Base-by-base conservation (phyloP, 1,284 basidiomycete species). In the Bondarzewia mesenterica region DNA sequence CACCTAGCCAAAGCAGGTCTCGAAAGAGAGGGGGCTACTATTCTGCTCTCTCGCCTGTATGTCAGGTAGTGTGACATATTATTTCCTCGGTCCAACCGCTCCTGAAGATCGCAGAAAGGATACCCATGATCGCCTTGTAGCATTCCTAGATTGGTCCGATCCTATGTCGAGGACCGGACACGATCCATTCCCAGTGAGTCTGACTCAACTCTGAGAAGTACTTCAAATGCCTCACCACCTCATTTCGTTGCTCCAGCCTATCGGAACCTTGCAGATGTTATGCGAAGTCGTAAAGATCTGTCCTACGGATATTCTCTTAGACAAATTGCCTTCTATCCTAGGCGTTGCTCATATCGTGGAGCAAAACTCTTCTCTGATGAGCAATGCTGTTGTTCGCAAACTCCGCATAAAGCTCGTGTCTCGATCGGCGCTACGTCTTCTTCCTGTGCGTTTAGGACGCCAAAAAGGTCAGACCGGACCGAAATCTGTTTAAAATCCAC, bases 1-100 rank as follows among this genome's bases (percentile, higher is more conserved):
- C 79, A 84, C 52, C 68, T 95, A 4, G 62, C 65, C 6, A 78
- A 75, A 32, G 79, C 90, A 10, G 92, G 92, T 3, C 69, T 93
- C 44, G 92, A 93, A 59, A 73, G 90, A 20, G 87, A 93, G 52
- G 83, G 78, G n/a, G 87, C 82, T 49, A 82, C 78, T 6, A 63
- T 80, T 26, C 63, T 93, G 38, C 71, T 95, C 7, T 82, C 89
- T 4, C 74, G 80, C 37, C 67, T 92, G 10, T 93, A 89, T 56
- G 80, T 78, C 64, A 83, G 90, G 89, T 89, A 61, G 29, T n/a
- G 16, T 32, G 69, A 39, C 6, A 44, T 15, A 15, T 41, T 18
- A 39, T 12, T 46, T 22, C 5, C 25, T 43, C 16, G 8, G 23
- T 42, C 2, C 10, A 42, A 35, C 40, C 41, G 16, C 51, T 23